Conservation (phyloP, 495 filamentous ascomycete species). For the Aspergillus campestris region DNA sequence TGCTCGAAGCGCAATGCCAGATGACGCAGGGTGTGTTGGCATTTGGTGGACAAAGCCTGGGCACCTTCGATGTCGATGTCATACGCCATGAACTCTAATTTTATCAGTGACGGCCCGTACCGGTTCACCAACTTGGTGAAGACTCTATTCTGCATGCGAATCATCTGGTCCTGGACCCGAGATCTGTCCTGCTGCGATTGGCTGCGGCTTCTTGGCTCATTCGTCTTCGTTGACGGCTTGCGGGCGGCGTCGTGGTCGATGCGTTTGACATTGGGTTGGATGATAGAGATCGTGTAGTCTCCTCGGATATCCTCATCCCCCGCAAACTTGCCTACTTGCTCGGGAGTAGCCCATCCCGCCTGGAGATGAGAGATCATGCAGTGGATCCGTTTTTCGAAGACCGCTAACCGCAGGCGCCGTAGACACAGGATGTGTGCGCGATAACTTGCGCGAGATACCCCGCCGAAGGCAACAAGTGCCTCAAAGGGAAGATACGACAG, state of each 20-base stretch:
- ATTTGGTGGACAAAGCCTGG: conserved; percentile 12
- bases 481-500: conserved; percentile 25
- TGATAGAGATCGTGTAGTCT: conserved; percentile 12
- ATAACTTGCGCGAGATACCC: conserved; percentile 23
- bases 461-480: conserved; percentile 25
- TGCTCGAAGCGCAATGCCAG: conserved; percentile 32
- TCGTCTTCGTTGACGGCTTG: not conserved
- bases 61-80: conserved; percentile 19
- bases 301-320: not conserved
- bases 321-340: conserved; percentile 1
- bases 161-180: conserved; percentile 12
- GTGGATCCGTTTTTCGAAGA: conserved; percentile 27
- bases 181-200: not conserved
- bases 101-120: conserved; percentile 16
- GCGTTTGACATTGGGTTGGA: conserved; percentile 5
- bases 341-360: conserved; percentile 17
- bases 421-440: conserved; percentile 20
- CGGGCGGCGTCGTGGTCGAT: not conserved
- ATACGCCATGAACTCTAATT: conserved; percentile 27
- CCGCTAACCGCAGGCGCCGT: conserved; percentile 19
- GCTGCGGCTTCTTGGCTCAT: not conserved
- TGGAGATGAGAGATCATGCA: conserved; percentile 25
- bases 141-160: conserved; percentile 18
- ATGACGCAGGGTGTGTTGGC: conserved; percentile 18
- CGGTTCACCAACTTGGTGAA: conserved; percentile 14